These are phyloP conservation scores for Aspergillus sp. DNA, from an alignment of 2,329 filamentous ascomycete genomes.

Conservation along the genomic window DNA sequence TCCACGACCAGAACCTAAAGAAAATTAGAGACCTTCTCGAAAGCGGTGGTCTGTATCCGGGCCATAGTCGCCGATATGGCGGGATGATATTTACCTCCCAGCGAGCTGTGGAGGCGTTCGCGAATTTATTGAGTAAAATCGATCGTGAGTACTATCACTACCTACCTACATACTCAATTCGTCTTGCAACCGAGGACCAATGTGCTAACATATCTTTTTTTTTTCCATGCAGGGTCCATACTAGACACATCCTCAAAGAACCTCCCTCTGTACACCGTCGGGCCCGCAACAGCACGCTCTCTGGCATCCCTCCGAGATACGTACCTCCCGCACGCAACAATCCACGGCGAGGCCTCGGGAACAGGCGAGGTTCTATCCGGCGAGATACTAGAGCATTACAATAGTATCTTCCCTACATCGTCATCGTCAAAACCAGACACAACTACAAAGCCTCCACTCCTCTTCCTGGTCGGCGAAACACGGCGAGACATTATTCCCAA, in stretches of 20 bases:
- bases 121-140: slow-evolving; percentile 31
- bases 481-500: slow-evolving; percentile 86
- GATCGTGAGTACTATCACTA: slow-evolving; percentile 8
- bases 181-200: not conserved
- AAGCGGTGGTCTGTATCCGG: slow-evolving; percentile 27
- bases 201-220: not conserved
- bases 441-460: slow-evolving; percentile 54
- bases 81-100: slow-evolving; percentile 53
- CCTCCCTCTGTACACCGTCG: slow-evolving; percentile 48
- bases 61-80: slow-evolving; percentile 36
- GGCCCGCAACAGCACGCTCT: slow-evolving; percentile 61
- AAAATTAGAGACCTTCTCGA: slow-evolving; percentile 37
- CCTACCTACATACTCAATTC: not conserved
- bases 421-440: not conserved
- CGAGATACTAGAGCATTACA: slow-evolving; percentile 79
- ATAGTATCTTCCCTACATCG: slow-evolving; percentile 27
- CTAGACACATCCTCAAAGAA: slow-evolving; percentile 22
- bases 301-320: slow-evolving; percentile 54
- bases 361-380: slow-evolving; percentile 77
- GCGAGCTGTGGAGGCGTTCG: slow-evolving; percentile 49
- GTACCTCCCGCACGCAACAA: slow-evolving; percentile 52
- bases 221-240: slow-evolving; percentile 1
- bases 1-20: slow-evolving; percentile 37
- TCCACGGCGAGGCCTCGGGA: slow-evolving; percentile 79
- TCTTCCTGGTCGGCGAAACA: slow-evolving; percentile 90